phyloP scores from a whole-genome alignment of 345 rosid genomes.

The Heritiera fomes region DNA sequence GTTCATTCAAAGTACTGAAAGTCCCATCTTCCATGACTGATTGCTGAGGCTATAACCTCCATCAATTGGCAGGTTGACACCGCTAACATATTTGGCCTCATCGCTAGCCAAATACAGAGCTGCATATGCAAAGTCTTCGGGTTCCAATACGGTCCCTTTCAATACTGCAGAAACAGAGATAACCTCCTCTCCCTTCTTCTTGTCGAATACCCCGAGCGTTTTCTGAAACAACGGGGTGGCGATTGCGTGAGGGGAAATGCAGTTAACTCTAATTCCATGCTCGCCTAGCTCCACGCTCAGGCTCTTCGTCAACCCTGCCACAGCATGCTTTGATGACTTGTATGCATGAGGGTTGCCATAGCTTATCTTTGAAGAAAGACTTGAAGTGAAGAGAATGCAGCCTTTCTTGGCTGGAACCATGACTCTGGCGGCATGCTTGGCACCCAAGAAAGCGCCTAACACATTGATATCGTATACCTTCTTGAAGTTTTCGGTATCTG shows the following conservation, averaged over 20 bases:
- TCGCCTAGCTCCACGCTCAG: not conserved
- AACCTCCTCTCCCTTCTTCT: slow-evolving; percentile 18
- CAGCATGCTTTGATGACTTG: slow-evolving; percentile 32
- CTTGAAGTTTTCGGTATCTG: slow-evolving; percentile 24
- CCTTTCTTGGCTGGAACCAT: slow-evolving; percentile 35
- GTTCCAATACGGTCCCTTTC: slow-evolving; percentile 45
- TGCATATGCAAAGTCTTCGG: slow-evolving; percentile 52
- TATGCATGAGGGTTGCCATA: slow-evolving; percentile 41
- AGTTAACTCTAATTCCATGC: slow-evolving; percentile 32
- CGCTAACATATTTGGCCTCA: slow-evolving; percentile 52
- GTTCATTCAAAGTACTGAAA: not conserved
- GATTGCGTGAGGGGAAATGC: slow-evolving; percentile 37
- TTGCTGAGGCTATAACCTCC: slow-evolving; percentile 50
- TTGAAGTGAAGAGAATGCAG: slow-evolving; percentile 22
- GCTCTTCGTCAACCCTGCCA: slow-evolving; percentile 3
- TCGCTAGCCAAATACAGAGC: slow-evolving; percentile 55
- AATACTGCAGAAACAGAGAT: slow-evolving; percentile 28
- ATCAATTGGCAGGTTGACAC: slow-evolving; percentile 48
- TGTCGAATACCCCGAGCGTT: not conserved
- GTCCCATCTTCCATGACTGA: slow-evolving; percentile 28
- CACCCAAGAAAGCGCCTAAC: slow-evolving; percentile 28
- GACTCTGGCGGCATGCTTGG: slow-evolving; percentile 36
- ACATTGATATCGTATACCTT: slow-evolving; percentile 16
- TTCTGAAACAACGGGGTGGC: not conserved
- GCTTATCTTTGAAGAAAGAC: slow-evolving; percentile 16